Evolutionary conservation across 2,329 filamentous ascomycete genomes (phyloP).

Genomic region (Cercospora sojina): DNA sequence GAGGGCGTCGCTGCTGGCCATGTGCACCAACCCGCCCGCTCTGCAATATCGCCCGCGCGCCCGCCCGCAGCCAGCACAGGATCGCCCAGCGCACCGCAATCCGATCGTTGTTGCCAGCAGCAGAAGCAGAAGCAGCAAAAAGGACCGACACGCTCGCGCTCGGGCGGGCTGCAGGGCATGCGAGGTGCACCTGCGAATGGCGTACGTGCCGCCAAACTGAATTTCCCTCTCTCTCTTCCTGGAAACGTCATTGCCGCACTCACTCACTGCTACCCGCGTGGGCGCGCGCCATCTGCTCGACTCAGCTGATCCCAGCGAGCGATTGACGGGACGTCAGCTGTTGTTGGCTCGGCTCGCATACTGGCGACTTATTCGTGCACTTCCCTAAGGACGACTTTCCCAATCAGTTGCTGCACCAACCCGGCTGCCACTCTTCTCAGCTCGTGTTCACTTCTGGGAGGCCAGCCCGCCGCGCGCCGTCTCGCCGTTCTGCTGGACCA

Average conservation of each 20-base stretch:
- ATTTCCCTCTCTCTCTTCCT: neutral
- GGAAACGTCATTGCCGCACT: slow-evolving; percentile 20
- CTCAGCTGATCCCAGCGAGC: slow-evolving; percentile 18
- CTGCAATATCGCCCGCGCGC: too few species aligned
- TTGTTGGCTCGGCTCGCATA: slow-evolving; percentile 13
- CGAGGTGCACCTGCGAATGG: neutral
- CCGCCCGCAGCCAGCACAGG: too few species aligned
- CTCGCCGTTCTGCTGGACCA: slow-evolving; percentile 1
- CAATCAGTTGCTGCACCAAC: slow-evolving; percentile 16
- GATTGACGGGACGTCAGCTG: slow-evolving; percentile 18
- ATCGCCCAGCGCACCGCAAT: neutral
- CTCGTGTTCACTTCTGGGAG: slow-evolving; percentile 15
- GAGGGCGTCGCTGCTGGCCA: neutral
- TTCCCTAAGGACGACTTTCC: slow-evolving; percentile 10
- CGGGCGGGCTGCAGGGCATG: neutral
- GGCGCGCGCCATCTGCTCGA: slow-evolving; percentile 12
- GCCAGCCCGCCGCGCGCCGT: slow-evolving; percentile 19
- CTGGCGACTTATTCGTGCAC: slow-evolving; percentile 15
- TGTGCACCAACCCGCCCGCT: neutral
- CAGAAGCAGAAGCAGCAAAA: neutral
- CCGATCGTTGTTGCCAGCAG: slow-evolving; percentile 11
- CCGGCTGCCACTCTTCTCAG: slow-evolving; percentile 23
- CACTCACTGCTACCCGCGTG: slow-evolving; percentile 12
- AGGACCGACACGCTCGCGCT: slow-evolving; percentile 2
- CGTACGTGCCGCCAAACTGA: slow-evolving; percentile 4